phyloP scores from a whole-genome alignment of 2,329 filamentous ascomycete species.

The Arthrobotrys entomopaga region DNA sequence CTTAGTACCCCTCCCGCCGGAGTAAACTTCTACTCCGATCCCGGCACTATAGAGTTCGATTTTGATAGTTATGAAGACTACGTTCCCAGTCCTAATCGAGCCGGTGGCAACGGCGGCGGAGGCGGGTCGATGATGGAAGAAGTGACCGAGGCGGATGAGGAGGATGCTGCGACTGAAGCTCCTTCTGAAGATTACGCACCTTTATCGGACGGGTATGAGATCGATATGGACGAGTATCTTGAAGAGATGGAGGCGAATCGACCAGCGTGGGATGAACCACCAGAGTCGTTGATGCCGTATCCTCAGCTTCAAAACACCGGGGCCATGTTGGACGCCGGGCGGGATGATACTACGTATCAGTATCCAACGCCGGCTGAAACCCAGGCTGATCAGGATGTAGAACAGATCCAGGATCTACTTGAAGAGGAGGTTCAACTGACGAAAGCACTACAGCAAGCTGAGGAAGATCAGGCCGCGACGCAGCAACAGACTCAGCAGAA shows the following conservation, averaged over 20 bases:
- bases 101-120: not conserved
- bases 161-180: not conserved
- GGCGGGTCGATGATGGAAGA: constrained; percentile 1
- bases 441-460: not conserved
- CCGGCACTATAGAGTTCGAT: not conserved
- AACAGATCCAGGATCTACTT: not conserved
- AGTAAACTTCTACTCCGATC: not conserved
- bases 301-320: not conserved
- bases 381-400: not conserved
- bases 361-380: too few species aligned
- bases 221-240: not conserved
- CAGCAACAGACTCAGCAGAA: not conserved
- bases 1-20: too few species aligned
- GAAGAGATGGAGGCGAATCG: not conserved
- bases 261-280: constrained; percentile 3
- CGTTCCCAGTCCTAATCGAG: not conserved
- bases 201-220: constrained; percentile 2
- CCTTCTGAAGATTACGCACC: not conserved
- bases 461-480: not conserved
- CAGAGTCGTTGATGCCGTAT: not conserved
- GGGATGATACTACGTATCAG: too few species aligned
- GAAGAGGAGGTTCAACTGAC: not conserved
- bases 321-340: too few species aligned
- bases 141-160: not conserved
- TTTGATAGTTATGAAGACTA: constrained; percentile 1